Evolutionary conservation across 1,284 basidiomycete species (phyloP).

Genomic region (Ganoderma lucidum): DNA sequence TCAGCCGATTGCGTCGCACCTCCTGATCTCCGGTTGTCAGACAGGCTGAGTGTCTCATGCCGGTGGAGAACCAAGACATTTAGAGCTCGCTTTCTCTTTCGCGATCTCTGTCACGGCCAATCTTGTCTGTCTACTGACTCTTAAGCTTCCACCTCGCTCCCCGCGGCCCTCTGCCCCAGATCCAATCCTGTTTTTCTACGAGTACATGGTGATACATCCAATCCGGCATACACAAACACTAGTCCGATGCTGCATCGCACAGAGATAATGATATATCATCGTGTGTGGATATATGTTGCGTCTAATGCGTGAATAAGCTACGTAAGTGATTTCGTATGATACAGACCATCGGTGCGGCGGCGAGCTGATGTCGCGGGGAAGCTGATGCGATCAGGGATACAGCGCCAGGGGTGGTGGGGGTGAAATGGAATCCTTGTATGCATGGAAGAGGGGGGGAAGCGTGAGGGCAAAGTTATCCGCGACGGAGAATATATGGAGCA

Average conservation of each 20-base stretch:
- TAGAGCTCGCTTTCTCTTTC: conserved; percentile 2
- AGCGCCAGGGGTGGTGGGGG: background rate
- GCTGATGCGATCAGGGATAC: background rate
- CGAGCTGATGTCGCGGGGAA: conserved; percentile 9
- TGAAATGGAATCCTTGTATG: background rate
- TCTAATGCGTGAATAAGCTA: conserved; percentile 32
- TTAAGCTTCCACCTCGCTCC: conserved; percentile 9
- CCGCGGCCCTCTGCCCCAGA: conserved; percentile 8
- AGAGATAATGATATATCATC: conserved; percentile 32
- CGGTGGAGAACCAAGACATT: background rate
- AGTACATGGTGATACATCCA: conserved; percentile 17
- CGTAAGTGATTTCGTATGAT: conserved; percentile 32
- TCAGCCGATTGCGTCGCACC: conserved; percentile 11
- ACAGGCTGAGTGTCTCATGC: conserved; percentile 1
- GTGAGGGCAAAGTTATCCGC: conserved; percentile 3
- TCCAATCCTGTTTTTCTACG: conserved; percentile 2
- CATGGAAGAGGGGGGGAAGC: background rate
- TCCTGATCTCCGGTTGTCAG: conserved; percentile 14
- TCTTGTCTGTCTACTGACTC: background rate
- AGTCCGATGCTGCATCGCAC: conserved; percentile 1
- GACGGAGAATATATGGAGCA: background rate
- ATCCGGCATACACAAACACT: background rate
- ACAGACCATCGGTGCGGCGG: conserved; percentile 24
- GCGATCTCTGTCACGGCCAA: conserved; percentile 1
- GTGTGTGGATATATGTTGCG: conserved; percentile 35